Evolutionary conservation across 78 protist genomes (phyloP).

Genomic region (Guillardia theta): DNA sequence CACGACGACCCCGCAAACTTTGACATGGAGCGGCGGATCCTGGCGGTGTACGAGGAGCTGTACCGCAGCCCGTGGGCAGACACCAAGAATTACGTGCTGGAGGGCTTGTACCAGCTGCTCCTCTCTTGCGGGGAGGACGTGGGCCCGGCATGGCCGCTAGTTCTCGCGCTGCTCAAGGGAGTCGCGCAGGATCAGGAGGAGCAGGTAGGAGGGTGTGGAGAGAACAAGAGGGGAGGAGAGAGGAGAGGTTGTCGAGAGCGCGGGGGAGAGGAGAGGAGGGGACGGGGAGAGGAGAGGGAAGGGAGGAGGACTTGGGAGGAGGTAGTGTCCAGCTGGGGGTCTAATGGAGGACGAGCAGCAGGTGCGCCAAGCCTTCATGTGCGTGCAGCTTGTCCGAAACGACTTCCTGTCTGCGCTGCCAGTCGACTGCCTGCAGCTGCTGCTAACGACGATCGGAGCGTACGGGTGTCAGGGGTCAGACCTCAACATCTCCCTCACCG

Average conservation of each 20-base stretch:
- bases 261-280: no score
- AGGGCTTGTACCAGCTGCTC: constrained; percentile 12
- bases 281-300: no score
- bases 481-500: constrained; percentile 37
- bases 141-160: constrained; percentile 22
- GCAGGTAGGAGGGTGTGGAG: background rate
- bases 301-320: no score
- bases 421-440: constrained; percentile 36
- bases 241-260: background rate
- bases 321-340: no score
- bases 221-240: background rate
- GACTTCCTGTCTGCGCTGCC: constrained; percentile 15
- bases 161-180: constrained; percentile 25
- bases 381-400: constrained; percentile 33
- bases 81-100: background rate
- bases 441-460: constrained; percentile 23
- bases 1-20: background rate
- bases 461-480: constrained; percentile 1
- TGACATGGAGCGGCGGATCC: constrained; percentile 1
- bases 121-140: constrained; percentile 13
- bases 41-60: constrained; percentile 35
- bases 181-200: constrained; percentile 23
- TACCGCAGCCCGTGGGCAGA: background rate
- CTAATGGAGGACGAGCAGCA: background rate
- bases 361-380: background rate